Evolutionary conservation across 495 filamentous ascomycete species (phyloP).

Genomic region (Aspergillus egyptiacus): DNA sequence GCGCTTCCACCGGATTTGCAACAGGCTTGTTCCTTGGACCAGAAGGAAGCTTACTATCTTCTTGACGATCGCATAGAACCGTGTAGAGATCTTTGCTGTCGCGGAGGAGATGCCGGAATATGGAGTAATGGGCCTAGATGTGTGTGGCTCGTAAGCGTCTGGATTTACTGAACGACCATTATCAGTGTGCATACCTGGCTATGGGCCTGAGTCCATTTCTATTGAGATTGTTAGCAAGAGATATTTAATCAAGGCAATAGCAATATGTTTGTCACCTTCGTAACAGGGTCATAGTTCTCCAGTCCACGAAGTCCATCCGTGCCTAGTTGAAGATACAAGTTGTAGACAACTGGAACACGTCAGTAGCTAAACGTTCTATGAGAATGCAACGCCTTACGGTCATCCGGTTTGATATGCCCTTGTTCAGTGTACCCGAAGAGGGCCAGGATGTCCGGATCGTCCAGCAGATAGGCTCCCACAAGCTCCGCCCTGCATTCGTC

Average conservation of each 20-base stretch:
- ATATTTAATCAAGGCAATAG: neutral
- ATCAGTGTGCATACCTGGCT: constrained; percentile 25
- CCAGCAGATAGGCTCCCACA: constrained; percentile 38
- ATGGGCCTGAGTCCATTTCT: constrained; percentile 43
- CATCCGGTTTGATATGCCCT: constrained; percentile 25
- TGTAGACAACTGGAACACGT: constrained; percentile 33
- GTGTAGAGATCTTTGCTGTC: constrained; percentile 28
- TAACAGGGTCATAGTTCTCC: constrained; percentile 37
- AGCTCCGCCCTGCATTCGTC: constrained; percentile 47
- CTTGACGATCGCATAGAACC: constrained; percentile 17
- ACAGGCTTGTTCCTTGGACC: neutral
- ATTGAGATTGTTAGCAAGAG: constrained; percentile 5
- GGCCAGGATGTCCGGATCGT: constrained; percentile 32
- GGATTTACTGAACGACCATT: neutral
- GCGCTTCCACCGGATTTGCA: too few species aligned
- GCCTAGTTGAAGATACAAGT: constrained; percentile 39
- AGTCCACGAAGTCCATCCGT: constrained; percentile 41
- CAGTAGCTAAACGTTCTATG: neutral
- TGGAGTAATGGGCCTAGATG: constrained; percentile 44
- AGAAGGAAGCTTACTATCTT: neutral
- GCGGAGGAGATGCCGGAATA: constrained; percentile 33
- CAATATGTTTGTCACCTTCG: constrained; percentile 21
- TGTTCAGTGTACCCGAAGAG: constrained; percentile 30
- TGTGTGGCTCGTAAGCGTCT: neutral
- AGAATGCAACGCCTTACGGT: constrained; percentile 18